Conservation (phyloP, 2,329 filamentous ascomycete species). For the Moelleriella libera region DNA sequence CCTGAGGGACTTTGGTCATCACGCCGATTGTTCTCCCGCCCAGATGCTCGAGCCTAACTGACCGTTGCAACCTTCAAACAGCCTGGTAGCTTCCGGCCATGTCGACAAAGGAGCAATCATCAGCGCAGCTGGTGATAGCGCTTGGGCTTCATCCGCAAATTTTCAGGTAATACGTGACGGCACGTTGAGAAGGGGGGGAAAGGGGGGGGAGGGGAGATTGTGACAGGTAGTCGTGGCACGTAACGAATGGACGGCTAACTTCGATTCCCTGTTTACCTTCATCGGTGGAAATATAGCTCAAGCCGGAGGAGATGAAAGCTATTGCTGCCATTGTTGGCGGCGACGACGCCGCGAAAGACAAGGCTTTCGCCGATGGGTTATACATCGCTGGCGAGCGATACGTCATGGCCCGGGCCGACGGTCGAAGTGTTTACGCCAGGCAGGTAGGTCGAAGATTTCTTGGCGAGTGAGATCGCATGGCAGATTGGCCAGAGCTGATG, state of each 20-base stretch:
- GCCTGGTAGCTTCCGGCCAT: conserved; percentile 67
- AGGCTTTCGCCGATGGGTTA: conserved; percentile 59
- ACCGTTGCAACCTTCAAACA: conserved; percentile 20
- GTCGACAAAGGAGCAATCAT: conserved; percentile 78
- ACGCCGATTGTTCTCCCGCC: no score
- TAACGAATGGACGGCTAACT: background rate
- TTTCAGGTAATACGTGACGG: conserved; percentile 50
- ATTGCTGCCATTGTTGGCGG: conserved; percentile 38
- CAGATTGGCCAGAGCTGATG: background rate
- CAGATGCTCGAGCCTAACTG: background rate
- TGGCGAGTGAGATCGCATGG: background rate
- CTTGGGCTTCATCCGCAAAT: conserved; percentile 57
- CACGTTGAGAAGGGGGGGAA: background rate
- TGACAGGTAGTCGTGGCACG: background rate
- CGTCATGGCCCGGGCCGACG: conserved; percentile 62
- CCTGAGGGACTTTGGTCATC: background rate
- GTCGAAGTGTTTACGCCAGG: conserved; percentile 71
- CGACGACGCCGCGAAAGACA: conserved; percentile 37
- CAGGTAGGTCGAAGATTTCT: conserved; percentile 42
- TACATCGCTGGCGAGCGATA: conserved; percentile 66
- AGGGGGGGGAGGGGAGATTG: no score
- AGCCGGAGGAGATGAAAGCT: conserved; percentile 42
- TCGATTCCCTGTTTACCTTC: background rate
- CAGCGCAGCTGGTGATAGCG: conserved; percentile 64
- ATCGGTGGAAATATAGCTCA: conserved; percentile 12